These are phyloP conservation scores for Capsicum chinense DNA, from an alignment of 257 asterid genomes.

Conservation along the genomic window DNA sequence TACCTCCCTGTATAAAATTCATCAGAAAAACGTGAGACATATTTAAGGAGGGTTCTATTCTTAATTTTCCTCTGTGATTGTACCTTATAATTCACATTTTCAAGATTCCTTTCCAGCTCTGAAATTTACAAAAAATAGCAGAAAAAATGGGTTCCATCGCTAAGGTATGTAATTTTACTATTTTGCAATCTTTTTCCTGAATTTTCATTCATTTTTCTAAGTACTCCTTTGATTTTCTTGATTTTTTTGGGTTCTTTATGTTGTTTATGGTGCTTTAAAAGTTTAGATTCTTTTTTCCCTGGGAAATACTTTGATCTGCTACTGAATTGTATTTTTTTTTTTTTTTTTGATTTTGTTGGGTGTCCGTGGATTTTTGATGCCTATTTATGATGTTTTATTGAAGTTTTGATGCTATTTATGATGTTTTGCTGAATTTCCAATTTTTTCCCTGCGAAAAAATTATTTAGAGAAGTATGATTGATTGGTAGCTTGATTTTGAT, in stretches of 20 bases:
- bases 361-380: neutral
- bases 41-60: conserved; percentile 18
- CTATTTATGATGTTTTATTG: neutral
- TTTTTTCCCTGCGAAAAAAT: neutral
- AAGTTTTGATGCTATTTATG: neutral
- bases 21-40: neutral
- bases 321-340: neutral
- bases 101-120: neutral
- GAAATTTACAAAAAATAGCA: neutral
- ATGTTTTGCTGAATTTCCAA: neutral
- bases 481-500: neutral
- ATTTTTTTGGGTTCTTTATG: neutral
- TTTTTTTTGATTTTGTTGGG: neutral
- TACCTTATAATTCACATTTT: neutral
- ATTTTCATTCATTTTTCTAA: neutral
- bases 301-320: neutral
- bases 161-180: conserved; percentile 19
- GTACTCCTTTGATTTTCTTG: neutral
- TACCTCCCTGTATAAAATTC: neutral
- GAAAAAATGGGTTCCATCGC: conserved; percentile 28
- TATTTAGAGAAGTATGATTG: neutral
- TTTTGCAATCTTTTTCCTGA: neutral
- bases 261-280: neutral
- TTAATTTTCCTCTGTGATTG: neutral
- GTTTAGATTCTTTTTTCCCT: neutral